A percentile compares a stretch with the other conserved stretches of the same genome.
Conservation (phyloP, 1,284 basidiomycete species). For the Cyathus olla region DNA sequence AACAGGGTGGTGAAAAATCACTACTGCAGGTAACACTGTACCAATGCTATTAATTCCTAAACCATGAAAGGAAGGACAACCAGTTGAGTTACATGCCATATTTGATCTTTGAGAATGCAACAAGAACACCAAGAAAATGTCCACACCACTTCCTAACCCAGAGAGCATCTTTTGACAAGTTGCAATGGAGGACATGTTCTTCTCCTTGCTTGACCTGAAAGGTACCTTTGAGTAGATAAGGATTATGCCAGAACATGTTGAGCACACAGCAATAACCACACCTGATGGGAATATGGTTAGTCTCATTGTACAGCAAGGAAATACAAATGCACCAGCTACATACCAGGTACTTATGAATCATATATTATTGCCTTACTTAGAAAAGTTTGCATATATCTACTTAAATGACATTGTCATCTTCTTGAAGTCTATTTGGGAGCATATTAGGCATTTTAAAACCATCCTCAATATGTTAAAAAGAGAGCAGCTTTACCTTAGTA, state of each 20-base stretch:
- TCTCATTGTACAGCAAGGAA: conserved; percentile 33
- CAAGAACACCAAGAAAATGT: conserved; percentile 18
- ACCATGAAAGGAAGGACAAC: conserved; percentile 1
- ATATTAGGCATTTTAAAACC: conserved; percentile 31
- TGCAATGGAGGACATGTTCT: background rate
- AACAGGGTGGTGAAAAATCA: conserved; percentile 26
- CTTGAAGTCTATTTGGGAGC: conserved; percentile 34
- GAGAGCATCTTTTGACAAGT: conserved; percentile 31
- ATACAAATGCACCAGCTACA: conserved; percentile 20
- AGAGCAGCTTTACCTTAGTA: conserved; percentile 37
- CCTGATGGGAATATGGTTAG: conserved; percentile 48
- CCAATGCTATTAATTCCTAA: conserved; percentile 39
- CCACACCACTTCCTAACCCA: conserved; percentile 25
- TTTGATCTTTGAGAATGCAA: conserved; percentile 12
- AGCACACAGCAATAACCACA: conserved; percentile 22
- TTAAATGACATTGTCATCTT: conserved; percentile 46
- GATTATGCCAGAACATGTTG: conserved; percentile 37
- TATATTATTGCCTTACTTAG: conserved; percentile 15
- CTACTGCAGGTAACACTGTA: conserved; percentile 21
- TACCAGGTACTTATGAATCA: conserved; percentile 4
- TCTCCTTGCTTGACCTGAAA: conserved; percentile 35
- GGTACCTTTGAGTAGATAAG: conserved; percentile 47
- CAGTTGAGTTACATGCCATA: conserved; percentile 11
- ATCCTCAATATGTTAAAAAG: conserved; percentile 34
- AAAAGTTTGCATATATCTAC: conserved; percentile 21